Percentiles rank a stretch among this genome's conserved stretches.
These are phyloP conservation scores for Erythrobasidium hasegawianum DNA, from an alignment of 1,284 basidiomycete species.

Conservation along the genomic window DNA sequence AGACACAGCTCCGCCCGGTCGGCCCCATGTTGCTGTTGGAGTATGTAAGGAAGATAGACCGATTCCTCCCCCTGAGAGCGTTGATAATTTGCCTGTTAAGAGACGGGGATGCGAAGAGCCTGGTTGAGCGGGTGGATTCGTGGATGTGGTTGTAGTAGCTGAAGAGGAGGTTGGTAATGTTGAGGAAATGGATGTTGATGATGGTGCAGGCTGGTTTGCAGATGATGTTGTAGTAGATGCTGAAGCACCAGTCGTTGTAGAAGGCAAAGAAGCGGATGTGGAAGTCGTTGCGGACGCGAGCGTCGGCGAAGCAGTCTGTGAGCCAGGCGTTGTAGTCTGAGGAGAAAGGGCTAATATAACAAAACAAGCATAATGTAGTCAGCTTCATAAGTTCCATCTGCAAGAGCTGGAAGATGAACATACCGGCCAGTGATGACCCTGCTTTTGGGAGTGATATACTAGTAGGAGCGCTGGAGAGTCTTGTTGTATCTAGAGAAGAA, in stretches of 20 bases:
- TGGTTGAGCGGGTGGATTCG: not conserved
- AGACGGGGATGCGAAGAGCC: slow-evolving; percentile 43
- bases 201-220: not conserved
- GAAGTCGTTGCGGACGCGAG: too few species aligned
- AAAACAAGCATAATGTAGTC: too few species aligned
- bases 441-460: slow-evolving; percentile 9
- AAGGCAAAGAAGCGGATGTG: slow-evolving; percentile 4
- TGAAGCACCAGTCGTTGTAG: slow-evolving; percentile 16
- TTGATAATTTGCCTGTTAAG: slow-evolving; percentile 45
- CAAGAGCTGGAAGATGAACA: too few species aligned
- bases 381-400: too few species aligned
- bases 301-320: too few species aligned
- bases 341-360: too few species aligned
- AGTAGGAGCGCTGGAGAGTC: slow-evolving; percentile 5
- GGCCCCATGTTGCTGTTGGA: slow-evolving; percentile 23
- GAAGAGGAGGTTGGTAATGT: not conserved
- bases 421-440: not conserved
- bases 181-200: not conserved
- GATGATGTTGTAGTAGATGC: too few species aligned
- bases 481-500: too few species aligned
- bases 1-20: too few species aligned
- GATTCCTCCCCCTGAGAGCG: slow-evolving; percentile 36
- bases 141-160: not conserved
- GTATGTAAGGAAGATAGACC: not conserved
- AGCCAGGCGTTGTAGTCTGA: too few species aligned